phyloP scores from a whole-genome alignment of 768 basidiomycete genomes.

The Holtermannia corniformis region DNA sequence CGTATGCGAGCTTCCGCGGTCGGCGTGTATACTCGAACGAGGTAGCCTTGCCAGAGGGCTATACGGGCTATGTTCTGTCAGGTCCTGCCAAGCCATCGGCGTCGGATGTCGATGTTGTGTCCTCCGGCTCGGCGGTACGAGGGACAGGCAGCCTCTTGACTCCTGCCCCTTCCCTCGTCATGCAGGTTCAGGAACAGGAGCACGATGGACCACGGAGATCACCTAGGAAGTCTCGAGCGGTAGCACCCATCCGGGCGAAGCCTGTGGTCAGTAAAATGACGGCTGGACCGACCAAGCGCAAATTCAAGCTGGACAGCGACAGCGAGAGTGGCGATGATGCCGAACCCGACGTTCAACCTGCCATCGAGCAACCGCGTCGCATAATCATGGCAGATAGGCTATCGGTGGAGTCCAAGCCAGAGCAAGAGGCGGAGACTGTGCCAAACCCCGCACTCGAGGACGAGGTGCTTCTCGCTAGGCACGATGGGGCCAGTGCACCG shows the following conservation, averaged over 20 bases:
- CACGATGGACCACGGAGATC: background rate
- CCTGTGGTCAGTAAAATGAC: background rate
- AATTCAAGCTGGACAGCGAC: background rate
- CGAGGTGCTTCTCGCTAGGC: background rate
- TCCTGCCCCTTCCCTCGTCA: background rate
- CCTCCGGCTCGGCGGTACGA: background rate
- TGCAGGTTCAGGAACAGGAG: background rate
- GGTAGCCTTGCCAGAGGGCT: background rate
- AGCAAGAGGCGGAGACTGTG: background rate
- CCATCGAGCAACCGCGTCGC: no score
- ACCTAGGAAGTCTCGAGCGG: background rate
- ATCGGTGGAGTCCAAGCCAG: background rate
- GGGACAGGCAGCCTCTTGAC: background rate
- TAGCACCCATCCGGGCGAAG: background rate
- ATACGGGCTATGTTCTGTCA: background rate
- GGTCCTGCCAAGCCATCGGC: background rate
- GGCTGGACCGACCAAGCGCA: background rate
- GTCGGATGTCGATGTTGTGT: background rate
- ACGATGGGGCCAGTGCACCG: background rate
- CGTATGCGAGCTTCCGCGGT: background rate
- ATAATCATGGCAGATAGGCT: background rate
- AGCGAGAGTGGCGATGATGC: background rate
- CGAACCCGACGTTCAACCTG: background rate
- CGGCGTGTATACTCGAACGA: background rate
- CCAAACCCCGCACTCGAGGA: background rate